These are phyloP conservation scores for Oehlia diaphana DNA, from an alignment of 192 early-diverging fungal species.

Conservation along the genomic window DNA sequence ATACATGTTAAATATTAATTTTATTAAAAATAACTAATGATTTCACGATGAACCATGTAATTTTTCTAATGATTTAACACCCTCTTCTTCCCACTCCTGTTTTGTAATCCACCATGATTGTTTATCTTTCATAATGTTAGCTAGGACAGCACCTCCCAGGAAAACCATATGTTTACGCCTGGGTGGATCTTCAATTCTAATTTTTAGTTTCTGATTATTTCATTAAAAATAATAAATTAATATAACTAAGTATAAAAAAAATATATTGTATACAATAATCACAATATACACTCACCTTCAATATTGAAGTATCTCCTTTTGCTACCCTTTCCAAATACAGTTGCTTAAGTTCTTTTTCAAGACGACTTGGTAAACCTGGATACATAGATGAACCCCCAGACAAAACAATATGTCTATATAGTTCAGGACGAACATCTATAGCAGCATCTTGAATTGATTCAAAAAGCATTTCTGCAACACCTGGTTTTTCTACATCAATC, in stretches of 20 bases:
- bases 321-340: constrained; percentile 90
- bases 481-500: constrained; percentile 90
- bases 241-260: background rate
- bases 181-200: constrained; percentile 97
- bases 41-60: constrained; percentile 25
- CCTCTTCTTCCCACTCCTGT: constrained; percentile 92
- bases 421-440: constrained; percentile 88
- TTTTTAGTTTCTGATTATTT: constrained; percentile 85
- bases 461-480: constrained; percentile 96
- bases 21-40: no score
- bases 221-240: constrained; percentile 1
- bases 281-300: constrained; percentile 61
- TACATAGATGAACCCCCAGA: constrained; percentile 99
- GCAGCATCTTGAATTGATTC: constrained; percentile 89
- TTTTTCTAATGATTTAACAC: constrained; percentile 70
- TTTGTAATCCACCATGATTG: constrained; percentile 91
- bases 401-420: constrained; percentile 97
- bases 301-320: constrained; percentile 76
- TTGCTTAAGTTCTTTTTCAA: constrained; percentile 99
- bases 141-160: constrained; percentile 94
- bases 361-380: constrained; percentile 91
- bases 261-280: background rate
- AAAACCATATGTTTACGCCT: constrained; percentile 99
- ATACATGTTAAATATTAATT: no score
- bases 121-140: constrained; percentile 92